These are phyloP conservation scores for Neurospora tetraspora DNA, from an alignment of 495 filamentous ascomycete genomes.

Conservation along the genomic window DNA sequence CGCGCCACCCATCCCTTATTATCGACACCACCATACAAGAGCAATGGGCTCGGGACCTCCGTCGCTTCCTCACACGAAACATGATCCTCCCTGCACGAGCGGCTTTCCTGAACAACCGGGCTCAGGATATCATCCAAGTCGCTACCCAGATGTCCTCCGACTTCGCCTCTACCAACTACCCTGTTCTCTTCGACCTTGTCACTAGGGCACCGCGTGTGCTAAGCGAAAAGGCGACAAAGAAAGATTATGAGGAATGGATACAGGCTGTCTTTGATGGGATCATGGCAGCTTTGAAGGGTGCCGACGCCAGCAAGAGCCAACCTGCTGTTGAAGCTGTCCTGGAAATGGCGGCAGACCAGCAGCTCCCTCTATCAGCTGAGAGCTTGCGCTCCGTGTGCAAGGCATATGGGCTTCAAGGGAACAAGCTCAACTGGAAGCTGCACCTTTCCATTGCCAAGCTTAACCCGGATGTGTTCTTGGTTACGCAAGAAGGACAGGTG, in stretches of 20 bases:
- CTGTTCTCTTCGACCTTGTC: slow-evolving; percentile 49
- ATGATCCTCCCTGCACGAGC: slow-evolving; percentile 58
- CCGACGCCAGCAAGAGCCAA: slow-evolving; percentile 3
- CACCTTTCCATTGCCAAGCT: slow-evolving; percentile 51
- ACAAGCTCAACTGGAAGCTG: slow-evolving; percentile 49
- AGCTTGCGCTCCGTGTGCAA: slow-evolving; percentile 33
- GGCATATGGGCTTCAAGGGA: slow-evolving; percentile 25
- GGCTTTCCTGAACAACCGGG: slow-evolving; percentile 39
- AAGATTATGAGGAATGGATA: slow-evolving; percentile 54
- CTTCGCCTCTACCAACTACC: slow-evolving; percentile 25
- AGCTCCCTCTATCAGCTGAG: slow-evolving; percentile 8
- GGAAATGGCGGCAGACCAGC: slow-evolving; percentile 26
- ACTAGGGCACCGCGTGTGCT: slow-evolving; percentile 44
- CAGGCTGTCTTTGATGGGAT: slow-evolving; percentile 53
- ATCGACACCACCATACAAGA: slow-evolving; percentile 11
- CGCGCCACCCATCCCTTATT: slow-evolving; percentile 1
- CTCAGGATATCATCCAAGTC: slow-evolving; percentile 22
- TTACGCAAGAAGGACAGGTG: slow-evolving; percentile 20
- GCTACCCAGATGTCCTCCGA: slow-evolving; percentile 23
- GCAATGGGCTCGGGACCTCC: slow-evolving; percentile 36
- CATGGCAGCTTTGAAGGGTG: slow-evolving; percentile 14
- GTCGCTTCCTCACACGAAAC: slow-evolving; percentile 56
- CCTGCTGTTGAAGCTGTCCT: slow-evolving; percentile 28
- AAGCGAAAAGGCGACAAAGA: slow-evolving; percentile 41
- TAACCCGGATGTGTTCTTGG: slow-evolving; percentile 59